Base-by-base conservation (phyloP, 495 filamentous ascomycete species). In the Xylaria grammica region DNA sequence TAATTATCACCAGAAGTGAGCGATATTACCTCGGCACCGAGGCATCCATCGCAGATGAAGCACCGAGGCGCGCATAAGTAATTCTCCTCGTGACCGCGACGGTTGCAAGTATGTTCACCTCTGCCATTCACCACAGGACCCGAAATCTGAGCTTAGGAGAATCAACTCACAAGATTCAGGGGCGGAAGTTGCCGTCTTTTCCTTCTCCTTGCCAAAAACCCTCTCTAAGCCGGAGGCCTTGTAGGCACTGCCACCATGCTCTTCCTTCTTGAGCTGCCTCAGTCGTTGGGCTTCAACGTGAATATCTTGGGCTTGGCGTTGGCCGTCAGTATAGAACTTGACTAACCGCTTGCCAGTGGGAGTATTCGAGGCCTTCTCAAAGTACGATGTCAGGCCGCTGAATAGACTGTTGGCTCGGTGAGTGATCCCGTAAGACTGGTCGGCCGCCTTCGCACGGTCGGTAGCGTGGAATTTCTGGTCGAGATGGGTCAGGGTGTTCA, bases 231-330 rank as follows among this genome's bases (percentile, higher is more conserved):
- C 82, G 10, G 76, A 71, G 9, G 77, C 81, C 74, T 81, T 82
- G 73, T 81, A 82, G 10, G 77, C 68, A 67, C 80, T 72, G 62
- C 78, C 77, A 59, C 84, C 73, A 66, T 77, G 63, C 73, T 83
- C 84, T 83, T 93, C 62, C 84, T 87, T 87, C 87, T 96, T 97
- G 63, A 98, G 70, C 68, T 97, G 89, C 10, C 93, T 93, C 30
- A 99, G 80, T 66, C 94, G 87, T 51, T 86, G 83, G 2, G 95
- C 95, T 83, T 99, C 95, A 54, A 78, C 84, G 75, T 98, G 94
- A 59, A 99, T 94, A 68, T 99, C 95, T 53, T 91, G 82, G 11
- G 97, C 91, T 81, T 96, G 92, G 78, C 92, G 91, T 74, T 88
- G 85, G 60, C 89, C 84, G 62, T 89, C 81, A 9, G 85, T 83